Conservation (phyloP, 768 basidiomycete species). For the Zangia roseola region DNA sequence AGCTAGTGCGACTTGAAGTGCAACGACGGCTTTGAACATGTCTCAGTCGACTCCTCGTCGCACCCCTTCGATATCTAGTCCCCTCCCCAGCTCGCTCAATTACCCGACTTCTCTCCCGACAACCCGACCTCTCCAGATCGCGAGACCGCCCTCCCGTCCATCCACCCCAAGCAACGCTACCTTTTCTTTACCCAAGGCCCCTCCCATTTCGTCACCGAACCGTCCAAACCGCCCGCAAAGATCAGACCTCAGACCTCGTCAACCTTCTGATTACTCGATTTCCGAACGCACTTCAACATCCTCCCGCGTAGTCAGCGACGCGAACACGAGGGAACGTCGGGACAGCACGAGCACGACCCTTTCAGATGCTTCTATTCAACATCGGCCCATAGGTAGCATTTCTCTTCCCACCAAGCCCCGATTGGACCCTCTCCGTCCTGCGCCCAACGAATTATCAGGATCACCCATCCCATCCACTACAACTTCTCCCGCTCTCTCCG, state of each 20-base stretch:
- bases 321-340: constrained; percentile 33
- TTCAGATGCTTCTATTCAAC: constrained; percentile 41
- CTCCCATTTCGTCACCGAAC: constrained; percentile 41
- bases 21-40: constrained; percentile 41
- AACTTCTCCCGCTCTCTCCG: constrained; percentile 45
- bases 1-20: background rate
- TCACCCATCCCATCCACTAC: constrained; percentile 35
- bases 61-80: constrained; percentile 44
- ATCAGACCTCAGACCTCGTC: constrained; percentile 60
- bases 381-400: constrained; percentile 29
- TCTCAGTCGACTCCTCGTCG: constrained; percentile 40
- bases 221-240: constrained; percentile 65
- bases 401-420: constrained; percentile 17
- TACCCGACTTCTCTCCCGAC: constrained; percentile 36
- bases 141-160: constrained; percentile 52
- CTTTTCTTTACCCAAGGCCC: constrained; percentile 37
- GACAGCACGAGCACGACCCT: constrained; percentile 53
- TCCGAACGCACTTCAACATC: constrained; percentile 50
- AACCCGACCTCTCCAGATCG: constrained; percentile 61
- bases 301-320: constrained; percentile 35
- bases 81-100: constrained; percentile 33
- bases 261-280: constrained; percentile 49
- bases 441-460: constrained; percentile 12
- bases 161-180: constrained; percentile 49
- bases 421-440: constrained; percentile 16